These are phyloP conservation scores for Aspergillus olivimuriae DNA, from an alignment of 495 filamentous ascomycete genomes.

Conservation along the genomic window DNA sequence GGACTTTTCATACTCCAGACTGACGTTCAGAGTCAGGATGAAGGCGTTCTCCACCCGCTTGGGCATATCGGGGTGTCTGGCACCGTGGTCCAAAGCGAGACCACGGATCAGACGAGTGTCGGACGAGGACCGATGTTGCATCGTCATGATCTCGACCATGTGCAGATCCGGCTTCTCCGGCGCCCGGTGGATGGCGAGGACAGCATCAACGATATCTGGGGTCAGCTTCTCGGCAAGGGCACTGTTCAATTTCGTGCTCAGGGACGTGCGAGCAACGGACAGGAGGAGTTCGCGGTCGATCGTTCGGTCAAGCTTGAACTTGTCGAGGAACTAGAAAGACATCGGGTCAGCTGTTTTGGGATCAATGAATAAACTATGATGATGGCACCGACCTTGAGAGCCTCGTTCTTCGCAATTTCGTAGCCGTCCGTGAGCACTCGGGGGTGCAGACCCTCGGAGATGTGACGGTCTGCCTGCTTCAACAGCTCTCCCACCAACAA, in stretches of 20 bases:
- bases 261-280: slow-evolving; percentile 88
- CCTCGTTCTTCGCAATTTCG: slow-evolving; percentile 90
- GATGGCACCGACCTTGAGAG: slow-evolving; percentile 67
- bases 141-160: slow-evolving; percentile 99
- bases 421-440: slow-evolving; percentile 97
- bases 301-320: slow-evolving; percentile 80
- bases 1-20: slow-evolving; percentile 96
- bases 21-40: slow-evolving; percentile 94
- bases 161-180: slow-evolving; percentile 93
- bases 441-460: slow-evolving; percentile 90
- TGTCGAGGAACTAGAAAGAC: slow-evolving; percentile 72
- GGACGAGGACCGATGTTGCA: slow-evolving; percentile 94
- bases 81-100: slow-evolving; percentile 90
- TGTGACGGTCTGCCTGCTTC: slow-evolving; percentile 94
- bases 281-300: slow-evolving; percentile 92
- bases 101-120: slow-evolving; percentile 95
- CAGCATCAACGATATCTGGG: slow-evolving; percentile 90
- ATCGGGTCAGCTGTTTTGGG: slow-evolving; percentile 8
- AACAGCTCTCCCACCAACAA: slow-evolving; percentile 91
- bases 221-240: slow-evolving; percentile 86
- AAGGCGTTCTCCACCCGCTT: slow-evolving; percentile 92
- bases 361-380: too few species aligned
- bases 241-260: slow-evolving; percentile 87
- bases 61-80: slow-evolving; percentile 96
- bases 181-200: slow-evolving; percentile 84